Evolutionary conservation across 345 rosid genomes (phyloP).

Genomic region (Jatropha curcas): DNA sequence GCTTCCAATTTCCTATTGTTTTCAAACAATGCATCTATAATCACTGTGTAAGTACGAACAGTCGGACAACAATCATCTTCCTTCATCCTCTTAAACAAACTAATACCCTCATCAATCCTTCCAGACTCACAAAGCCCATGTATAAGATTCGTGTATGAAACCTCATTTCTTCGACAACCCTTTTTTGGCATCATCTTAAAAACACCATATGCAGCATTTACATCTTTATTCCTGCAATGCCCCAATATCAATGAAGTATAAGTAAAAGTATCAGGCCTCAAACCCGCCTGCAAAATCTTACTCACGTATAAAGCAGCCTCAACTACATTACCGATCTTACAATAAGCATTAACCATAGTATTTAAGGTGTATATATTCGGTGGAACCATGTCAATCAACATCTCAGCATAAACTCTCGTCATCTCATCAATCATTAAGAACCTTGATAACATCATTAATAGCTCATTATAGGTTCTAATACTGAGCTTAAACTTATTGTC

Average conservation of each 20-base stretch:
- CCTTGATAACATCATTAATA: slow-evolving; percentile 53
- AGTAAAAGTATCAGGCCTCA: slow-evolving; percentile 65
- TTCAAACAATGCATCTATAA: slow-evolving; percentile 60
- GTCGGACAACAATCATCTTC: slow-evolving; percentile 66
- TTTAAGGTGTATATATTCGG: slow-evolving; percentile 65
- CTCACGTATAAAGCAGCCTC: slow-evolving; percentile 56
- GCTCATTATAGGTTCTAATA: slow-evolving; percentile 54
- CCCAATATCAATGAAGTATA: slow-evolving; percentile 81
- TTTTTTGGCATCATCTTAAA: slow-evolving; percentile 58
- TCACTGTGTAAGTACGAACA: slow-evolving; percentile 75
- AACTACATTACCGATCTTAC: slow-evolving; percentile 61
- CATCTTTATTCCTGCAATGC: slow-evolving; percentile 68
- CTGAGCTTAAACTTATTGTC: slow-evolving; percentile 47
- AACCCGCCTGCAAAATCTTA: slow-evolving; percentile 60
- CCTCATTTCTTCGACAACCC: slow-evolving; percentile 71
- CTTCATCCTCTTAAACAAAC: slow-evolving; percentile 59
- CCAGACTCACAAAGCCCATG: slow-evolving; percentile 76
- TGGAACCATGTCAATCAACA: slow-evolving; percentile 46
- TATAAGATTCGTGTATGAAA: slow-evolving; percentile 70
- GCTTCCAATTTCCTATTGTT: slow-evolving; percentile 59
- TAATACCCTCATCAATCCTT: slow-evolving; percentile 65
- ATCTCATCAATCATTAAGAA: slow-evolving; percentile 63
- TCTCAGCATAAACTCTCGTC: slow-evolving; percentile 49
- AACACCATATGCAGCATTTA: slow-evolving; percentile 56
- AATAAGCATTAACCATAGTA: slow-evolving; percentile 71